phyloP scores from a whole-genome alignment of 345 rosid genomes.

The Camelina sativa region DNA sequence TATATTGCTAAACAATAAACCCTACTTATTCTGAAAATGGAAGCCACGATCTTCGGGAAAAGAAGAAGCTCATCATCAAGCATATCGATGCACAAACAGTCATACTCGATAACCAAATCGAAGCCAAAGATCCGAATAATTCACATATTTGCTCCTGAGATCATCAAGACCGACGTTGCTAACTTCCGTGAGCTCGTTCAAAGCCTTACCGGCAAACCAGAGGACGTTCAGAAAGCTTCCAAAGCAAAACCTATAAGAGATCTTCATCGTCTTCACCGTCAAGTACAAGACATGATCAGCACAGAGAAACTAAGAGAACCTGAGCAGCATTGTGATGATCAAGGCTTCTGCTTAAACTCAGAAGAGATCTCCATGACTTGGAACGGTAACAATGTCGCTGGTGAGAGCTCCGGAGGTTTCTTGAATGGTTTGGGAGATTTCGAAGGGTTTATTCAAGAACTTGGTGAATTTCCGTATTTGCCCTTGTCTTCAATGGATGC shows the following conservation, averaged over 20 bases:
- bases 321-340: constrained; percentile 18
- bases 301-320: constrained; percentile 20
- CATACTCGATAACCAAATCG: constrained; percentile 58
- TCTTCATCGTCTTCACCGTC: constrained; percentile 26
- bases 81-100: constrained; percentile 54
- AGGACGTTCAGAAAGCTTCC: constrained; percentile 40
- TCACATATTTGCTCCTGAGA: constrained; percentile 92
- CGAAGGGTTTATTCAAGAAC: constrained; percentile 76
- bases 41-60: constrained; percentile 46
- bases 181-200: constrained; percentile 92
- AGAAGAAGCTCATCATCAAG: constrained; percentile 47
- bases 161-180: constrained; percentile 88
- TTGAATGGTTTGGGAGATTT: constrained; percentile 65
- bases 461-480: constrained; percentile 61
- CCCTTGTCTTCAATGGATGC: constrained; percentile 50
- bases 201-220: constrained; percentile 86
- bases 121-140: constrained; percentile 85
- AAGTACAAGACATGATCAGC: constrained; percentile 25
- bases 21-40: constrained; percentile 47
- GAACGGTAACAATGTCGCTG: constrained; percentile 26
- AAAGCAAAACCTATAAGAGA: constrained; percentile 40
- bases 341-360: constrained; percentile 29
- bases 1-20: background rate
- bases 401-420: constrained; percentile 54
- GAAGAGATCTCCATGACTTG: constrained; percentile 40